phyloP scores from a whole-genome alignment of 1,284 basidiomycete genomes.

The Sphaerobolus stellatus region DNA sequence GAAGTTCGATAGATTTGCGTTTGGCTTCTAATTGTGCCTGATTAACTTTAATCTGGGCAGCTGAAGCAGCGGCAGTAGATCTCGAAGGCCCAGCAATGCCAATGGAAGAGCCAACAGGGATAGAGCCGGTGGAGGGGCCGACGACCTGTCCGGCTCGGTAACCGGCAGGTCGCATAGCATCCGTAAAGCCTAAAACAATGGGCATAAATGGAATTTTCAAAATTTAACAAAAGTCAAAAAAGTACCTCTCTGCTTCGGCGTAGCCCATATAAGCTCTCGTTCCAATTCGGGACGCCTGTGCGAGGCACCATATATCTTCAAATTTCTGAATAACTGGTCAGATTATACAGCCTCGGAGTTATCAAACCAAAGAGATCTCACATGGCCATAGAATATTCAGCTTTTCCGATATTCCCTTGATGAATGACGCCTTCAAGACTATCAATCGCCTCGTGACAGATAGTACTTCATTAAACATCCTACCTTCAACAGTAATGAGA shows the following conservation, averaged over 20 bases:
- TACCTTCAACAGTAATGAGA: conserved; percentile 68
- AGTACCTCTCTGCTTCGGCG: conserved; percentile 56
- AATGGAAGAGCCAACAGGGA: conserved; percentile 7
- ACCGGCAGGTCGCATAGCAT: conserved; percentile 24
- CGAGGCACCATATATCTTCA: conserved; percentile 69
- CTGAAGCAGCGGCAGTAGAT: conserved; percentile 14
- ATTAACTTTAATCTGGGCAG: conserved; percentile 47
- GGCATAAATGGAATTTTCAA: neutral
- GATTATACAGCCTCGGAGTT: conserved; percentile 7
- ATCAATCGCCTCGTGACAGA: conserved; percentile 18
- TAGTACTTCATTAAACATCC: conserved; percentile 14
- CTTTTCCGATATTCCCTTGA: conserved; percentile 63
- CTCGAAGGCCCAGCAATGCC: conserved; percentile 12
- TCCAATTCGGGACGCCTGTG: conserved; percentile 62
- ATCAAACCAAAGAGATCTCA: conserved; percentile 30
- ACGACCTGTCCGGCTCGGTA: conserved; percentile 9
- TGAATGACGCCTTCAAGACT: conserved; percentile 46
- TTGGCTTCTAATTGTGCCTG: conserved; percentile 28
- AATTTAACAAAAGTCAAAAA: neutral
- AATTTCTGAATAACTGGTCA: conserved; percentile 42
- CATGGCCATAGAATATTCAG: conserved; percentile 60
- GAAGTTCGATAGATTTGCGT: conserved; percentile 59
- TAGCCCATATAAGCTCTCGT: conserved; percentile 70
- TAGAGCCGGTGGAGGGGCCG: neutral
- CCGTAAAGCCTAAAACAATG: conserved; percentile 22